Percentiles rank a stretch among this genome's conserved stretches.
Conservation (phyloP, 305 asterid species). For the Solanum chacoense region DNA sequence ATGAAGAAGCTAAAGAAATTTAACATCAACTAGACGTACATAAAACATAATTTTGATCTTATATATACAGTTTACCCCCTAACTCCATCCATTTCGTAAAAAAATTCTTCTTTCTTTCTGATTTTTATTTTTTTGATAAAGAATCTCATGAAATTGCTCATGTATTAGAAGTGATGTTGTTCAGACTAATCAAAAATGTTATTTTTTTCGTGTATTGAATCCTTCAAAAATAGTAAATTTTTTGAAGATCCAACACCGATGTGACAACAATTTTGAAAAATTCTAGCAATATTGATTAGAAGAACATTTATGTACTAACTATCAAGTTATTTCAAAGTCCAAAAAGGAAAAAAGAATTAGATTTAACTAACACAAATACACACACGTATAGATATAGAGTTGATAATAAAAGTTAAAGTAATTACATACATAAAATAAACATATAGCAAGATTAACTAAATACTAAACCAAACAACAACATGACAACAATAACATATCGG, state of each 20-base stretch:
- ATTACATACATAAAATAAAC: not conserved
- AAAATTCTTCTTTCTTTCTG: not conserved
- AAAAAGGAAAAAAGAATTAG: not conserved
- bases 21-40: not conserved
- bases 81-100: not conserved
- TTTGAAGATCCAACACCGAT: not conserved
- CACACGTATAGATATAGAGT: not conserved
- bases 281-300: not conserved
- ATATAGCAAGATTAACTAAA: not conserved
- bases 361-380: too few relatives aligned
- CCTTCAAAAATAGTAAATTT: not conserved
- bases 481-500: too few relatives aligned
- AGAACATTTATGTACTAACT: not conserved
- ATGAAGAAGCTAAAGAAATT: not conserved
- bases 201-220: not conserved
- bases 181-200: not conserved
- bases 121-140: not conserved
- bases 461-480: not conserved
- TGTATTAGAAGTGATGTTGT: not conserved
- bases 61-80: not conserved
- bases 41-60: not conserved
- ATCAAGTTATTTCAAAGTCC: not conserved
- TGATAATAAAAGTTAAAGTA: not conserved
- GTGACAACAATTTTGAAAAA: not conserved
- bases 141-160: not conserved